phyloP scores from a whole-genome alignment of 1,284 basidiomycete species.

The Sporisorium reilianum region DNA sequence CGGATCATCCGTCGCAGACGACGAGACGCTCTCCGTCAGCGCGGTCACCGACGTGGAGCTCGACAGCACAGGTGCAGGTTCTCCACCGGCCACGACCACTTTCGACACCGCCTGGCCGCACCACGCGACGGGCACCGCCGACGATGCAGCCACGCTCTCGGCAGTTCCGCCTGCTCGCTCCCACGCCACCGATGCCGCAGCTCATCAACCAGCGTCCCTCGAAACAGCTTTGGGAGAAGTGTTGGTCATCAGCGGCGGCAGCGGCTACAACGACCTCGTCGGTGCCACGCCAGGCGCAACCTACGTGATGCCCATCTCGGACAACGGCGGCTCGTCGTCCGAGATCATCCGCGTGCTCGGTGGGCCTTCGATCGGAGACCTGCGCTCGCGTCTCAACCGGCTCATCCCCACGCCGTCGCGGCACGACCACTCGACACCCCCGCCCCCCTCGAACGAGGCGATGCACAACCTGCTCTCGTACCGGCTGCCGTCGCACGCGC shows the following conservation, averaged over 20 bases:
- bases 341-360: conserved; percentile 63
- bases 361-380: conserved; percentile 66
- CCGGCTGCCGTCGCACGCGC: conserved; percentile 78
- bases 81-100: conserved; percentile 19
- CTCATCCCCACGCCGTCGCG: conserved; percentile 77
- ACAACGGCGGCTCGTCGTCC: conserved; percentile 74
- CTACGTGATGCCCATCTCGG: conserved; percentile 74
- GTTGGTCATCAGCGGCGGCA: conserved; percentile 72
- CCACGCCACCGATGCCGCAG: conserved; percentile 1
- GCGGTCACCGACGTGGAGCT: conserved; percentile 23
- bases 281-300: conserved; percentile 72
- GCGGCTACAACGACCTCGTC: conserved; percentile 73
- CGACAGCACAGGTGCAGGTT: conserved; percentile 41
- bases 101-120: conserved; percentile 4
- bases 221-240: conserved; percentile 38
- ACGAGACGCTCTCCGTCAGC: conserved; percentile 23
- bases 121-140: neutral
- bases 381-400: conserved; percentile 83
- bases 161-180: neutral
- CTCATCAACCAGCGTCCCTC: conserved; percentile 6
- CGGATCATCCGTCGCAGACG: conserved; percentile 8
- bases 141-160: neutral
- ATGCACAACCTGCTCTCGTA: conserved; percentile 83
- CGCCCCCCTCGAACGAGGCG: conserved; percentile 69
- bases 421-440: conserved; percentile 71